phyloP scores from a whole-genome alignment of 2,329 filamentous ascomycete species.

The Alternaria sp. region DNA sequence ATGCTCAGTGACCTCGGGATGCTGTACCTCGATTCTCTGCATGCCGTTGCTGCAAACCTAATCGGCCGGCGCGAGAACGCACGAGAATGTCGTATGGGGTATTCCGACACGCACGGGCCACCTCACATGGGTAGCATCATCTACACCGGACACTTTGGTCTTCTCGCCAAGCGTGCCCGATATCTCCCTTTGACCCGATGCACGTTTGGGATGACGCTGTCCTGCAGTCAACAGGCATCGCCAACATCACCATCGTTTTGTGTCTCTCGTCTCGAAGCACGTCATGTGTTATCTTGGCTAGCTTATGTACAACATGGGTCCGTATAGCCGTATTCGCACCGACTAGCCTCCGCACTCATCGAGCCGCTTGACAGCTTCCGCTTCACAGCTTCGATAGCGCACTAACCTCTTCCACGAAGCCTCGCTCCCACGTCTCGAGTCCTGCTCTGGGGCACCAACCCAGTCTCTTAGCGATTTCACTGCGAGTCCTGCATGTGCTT shows the following conservation, averaged over 20 bases:
- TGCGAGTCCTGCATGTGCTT: background rate
- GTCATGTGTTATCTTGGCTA: background rate
- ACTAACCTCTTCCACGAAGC: background rate
- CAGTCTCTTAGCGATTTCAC: background rate
- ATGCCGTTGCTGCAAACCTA: background rate
- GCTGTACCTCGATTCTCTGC: background rate
- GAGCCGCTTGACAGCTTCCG: background rate
- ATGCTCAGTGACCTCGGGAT: background rate
- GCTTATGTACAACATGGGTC: background rate
- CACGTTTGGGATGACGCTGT: background rate
- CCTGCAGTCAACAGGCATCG: background rate
- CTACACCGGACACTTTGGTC: background rate
- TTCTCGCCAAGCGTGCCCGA: background rate
- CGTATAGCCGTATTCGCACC: background rate
- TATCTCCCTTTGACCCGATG: background rate
- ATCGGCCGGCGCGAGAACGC: background rate
- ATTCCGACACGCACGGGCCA: background rate
- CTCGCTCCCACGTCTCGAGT: slow-evolving; percentile 1
- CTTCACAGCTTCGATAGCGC: background rate
- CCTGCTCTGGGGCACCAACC: background rate
- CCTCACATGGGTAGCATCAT: background rate
- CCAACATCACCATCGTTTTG: background rate
- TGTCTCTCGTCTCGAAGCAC: background rate
- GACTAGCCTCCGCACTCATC: background rate
- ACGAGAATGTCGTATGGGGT: background rate